Base-by-base conservation (phyloP, 2,329 filamentous ascomycete species). In the Hysterium pulicare region DNA sequence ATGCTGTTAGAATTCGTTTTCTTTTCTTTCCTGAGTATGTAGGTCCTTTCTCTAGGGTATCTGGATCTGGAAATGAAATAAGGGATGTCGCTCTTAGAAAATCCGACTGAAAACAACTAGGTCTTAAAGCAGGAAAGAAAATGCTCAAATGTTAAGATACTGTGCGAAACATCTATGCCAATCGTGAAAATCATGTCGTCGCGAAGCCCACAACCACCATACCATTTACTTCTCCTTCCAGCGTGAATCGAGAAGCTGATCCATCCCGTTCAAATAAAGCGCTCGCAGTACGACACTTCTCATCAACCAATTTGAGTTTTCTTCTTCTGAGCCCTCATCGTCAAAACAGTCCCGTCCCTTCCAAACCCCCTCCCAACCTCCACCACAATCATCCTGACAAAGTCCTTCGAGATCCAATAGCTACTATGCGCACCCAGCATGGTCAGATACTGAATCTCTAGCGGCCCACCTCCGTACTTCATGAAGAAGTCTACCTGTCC, bases 391-490 rank as follows among this genome's bases (percentile, higher is more conserved):
- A 97, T 84, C 33, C 90, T 75, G n/a, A 95, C 83, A 63, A 98
- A 90, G 62, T 97, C 93, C 21, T 75, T 79, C 55, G 86, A 83
- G 2, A 82, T 78, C 93, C 93, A 98, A 66, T 98, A 98, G 62
- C 87, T 91, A 42, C 87, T 90, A 67, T 98, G 93, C 7, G 93
- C 93, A 44, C 89, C 87, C 41, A 98, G 71, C 93, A 98, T 98
- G 53, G 95, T 96, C 26, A 97, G 69, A 62, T 98, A 98, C 68
- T 97, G 90, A 19, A 96, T 90, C 67, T 95, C 93, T 26, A 98
- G 72, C 3, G 90, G 85, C 0, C 93, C 93, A 2, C 87, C 86
- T 0, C 89, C 87, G 6, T 88, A 90, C 37, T 82, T 82, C 37
- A 98, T 71, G 56, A 85, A 94, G 67, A 82, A 98, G 64, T 98